Evolutionary conservation across 345 rosid species (phyloP).

Genomic region (Rhizophora mangle): DNA sequence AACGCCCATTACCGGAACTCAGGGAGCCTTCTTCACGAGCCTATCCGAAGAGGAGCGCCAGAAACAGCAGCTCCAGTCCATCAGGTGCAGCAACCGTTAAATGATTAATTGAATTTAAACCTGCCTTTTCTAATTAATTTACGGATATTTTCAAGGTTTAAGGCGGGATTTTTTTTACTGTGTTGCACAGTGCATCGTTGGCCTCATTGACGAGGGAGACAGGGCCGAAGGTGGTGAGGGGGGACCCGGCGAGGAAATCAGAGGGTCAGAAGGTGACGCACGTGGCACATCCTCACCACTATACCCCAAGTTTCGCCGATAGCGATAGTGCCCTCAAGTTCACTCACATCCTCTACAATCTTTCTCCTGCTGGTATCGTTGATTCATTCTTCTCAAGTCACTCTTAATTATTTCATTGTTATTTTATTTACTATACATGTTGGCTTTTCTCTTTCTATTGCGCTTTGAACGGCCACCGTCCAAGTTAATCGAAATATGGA

Average conservation of each 20-base stretch:
- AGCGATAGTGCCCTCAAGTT: constrained; percentile 87
- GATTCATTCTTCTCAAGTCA: neutral
- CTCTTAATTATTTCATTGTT: neutral
- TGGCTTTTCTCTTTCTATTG: too few species aligned
- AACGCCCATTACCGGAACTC: constrained; percentile 26
- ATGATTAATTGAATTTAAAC: too few species aligned
- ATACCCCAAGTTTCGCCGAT: constrained; percentile 50
- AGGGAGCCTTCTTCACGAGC: constrained; percentile 17
- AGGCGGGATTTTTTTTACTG: neutral
- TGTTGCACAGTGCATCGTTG: constrained; percentile 70
- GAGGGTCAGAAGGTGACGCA: constrained; percentile 40
- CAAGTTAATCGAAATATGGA: too few species aligned
- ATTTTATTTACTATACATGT: too few species aligned
- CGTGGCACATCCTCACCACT: constrained; percentile 31
- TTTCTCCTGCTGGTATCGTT: constrained; percentile 78
- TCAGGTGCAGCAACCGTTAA: constrained; percentile 19
- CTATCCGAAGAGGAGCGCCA: constrained; percentile 40
- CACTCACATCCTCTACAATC: constrained; percentile 93
- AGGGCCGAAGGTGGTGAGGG: constrained; percentile 84
- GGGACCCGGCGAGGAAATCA: constrained; percentile 72
- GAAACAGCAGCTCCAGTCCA: constrained; percentile 37
- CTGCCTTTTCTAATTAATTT: too few species aligned
- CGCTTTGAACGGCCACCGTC: too few species aligned
- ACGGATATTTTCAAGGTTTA: neutral
- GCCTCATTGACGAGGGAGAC: constrained; percentile 91